These are phyloP conservation scores for Xylariaceae sp. DNA, from an alignment of 2,329 filamentous ascomycete species.

Conservation along the genomic window DNA sequence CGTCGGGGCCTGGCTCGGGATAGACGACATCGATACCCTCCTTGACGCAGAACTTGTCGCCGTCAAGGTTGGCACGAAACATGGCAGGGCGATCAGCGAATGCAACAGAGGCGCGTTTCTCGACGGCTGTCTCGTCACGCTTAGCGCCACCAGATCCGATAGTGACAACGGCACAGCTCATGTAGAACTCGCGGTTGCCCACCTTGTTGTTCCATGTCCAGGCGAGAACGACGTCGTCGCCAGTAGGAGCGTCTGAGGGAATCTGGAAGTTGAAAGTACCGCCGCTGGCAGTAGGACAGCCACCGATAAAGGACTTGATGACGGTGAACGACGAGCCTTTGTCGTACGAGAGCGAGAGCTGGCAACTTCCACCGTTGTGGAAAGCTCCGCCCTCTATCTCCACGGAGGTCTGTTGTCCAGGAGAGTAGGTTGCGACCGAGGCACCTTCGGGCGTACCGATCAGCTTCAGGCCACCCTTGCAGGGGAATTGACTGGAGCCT, in stretches of 20 bases:
- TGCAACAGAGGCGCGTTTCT: slow-evolving; percentile 32
- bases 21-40: slow-evolving; percentile 59
- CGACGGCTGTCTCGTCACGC: slow-evolving; percentile 16
- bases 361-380: slow-evolving; percentile 72
- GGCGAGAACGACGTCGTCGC: slow-evolving; percentile 60
- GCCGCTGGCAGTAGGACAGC: slow-evolving; percentile 38
- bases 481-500: slow-evolving; percentile 63
- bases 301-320: slow-evolving; percentile 32
- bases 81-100: slow-evolving; percentile 60
- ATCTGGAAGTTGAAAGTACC: slow-evolving; percentile 62
- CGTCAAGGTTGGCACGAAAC: slow-evolving; percentile 65
- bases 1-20: slow-evolving; percentile 60
- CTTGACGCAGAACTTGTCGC: slow-evolving; percentile 51
- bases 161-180: slow-evolving; percentile 73
- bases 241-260: slow-evolving; percentile 55
- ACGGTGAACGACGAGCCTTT: slow-evolving; percentile 67
- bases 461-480: slow-evolving; percentile 60
- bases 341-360: slow-evolving; percentile 72
- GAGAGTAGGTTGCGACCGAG: slow-evolving; percentile 56
- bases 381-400: slow-evolving; percentile 58
- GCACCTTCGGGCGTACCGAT: slow-evolving; percentile 47
- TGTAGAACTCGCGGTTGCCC: slow-evolving; percentile 82
- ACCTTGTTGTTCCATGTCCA: slow-evolving; percentile 77
- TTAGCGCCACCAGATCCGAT: slow-evolving; percentile 43
- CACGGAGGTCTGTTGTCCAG: slow-evolving; percentile 61